Base-by-base conservation (phyloP, 345 rosid species). In the Reutealis trisperma region DNA sequence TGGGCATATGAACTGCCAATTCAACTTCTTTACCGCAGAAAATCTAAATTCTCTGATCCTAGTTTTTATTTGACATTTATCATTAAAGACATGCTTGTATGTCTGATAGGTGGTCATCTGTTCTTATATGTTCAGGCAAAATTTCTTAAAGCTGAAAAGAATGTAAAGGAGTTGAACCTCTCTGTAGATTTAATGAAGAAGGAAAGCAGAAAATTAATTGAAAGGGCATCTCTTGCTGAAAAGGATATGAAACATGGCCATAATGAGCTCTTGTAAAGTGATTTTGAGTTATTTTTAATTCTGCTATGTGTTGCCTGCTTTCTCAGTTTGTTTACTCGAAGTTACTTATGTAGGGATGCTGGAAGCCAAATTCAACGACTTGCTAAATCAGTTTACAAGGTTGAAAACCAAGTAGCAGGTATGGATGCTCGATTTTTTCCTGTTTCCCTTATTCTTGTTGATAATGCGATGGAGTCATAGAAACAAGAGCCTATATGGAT, bases 221-320 rank as follows among this genome's bases (percentile, higher is more conserved):
- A 96, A 88, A 89, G 99, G 85, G 88, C 97, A 62, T 84, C 93
- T 71, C 88, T 90, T 79, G 98, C 99, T 10, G 98, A 93, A 74
- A 89, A 86, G 64, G 99, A 91, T 8, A 91, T 92, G 97, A 90
- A 83, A 71, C 89, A 68, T 8, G 99, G 99, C 80, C 89, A 80
- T 24, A 59, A 87, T 32, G 94, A 93, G 76, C 94, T 96, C 79
- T 85, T 78, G 98, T 96, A 89, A 64, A 73, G 75, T 78, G 67
- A 19, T 51, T 54, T 41, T 19, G 6, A 3, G 24, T 22, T 18
- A 11, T 67, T 11, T 54, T 66, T 5, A 37, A 5, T 68, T 71
- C 76, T 59, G 63, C 75, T 57, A 18, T 21, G 49, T 27, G 55
- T 69, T 67, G 59, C 37, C 60, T 47, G n/a, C 18, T 62, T 21